A percentile compares a stretch with the other conserved stretches of the same genome.
These are phyloP conservation scores for Mycena latifolia DNA, from an alignment of 768 basidiomycete species.

Conservation along the genomic window DNA sequence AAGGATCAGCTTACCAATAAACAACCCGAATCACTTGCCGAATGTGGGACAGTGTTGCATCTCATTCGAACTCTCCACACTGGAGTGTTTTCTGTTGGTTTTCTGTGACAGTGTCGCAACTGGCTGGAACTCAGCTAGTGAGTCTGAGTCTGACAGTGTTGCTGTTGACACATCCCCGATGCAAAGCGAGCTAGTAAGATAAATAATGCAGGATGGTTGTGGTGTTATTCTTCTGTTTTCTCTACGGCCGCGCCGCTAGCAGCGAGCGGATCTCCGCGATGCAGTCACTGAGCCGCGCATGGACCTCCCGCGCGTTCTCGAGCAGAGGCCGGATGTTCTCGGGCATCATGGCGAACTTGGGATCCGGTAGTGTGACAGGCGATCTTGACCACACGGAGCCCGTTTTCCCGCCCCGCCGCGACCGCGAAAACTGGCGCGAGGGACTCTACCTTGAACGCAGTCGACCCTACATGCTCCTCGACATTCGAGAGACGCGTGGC, in stretches of 20 bases:
- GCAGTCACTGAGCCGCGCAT: slow-evolving; percentile 73
- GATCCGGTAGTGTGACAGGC: slow-evolving; percentile 49
- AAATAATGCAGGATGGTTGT: slow-evolving; percentile 29
- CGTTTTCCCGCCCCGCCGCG: slow-evolving; percentile 51
- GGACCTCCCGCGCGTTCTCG: slow-evolving; percentile 86
- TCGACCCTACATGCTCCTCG: slow-evolving; percentile 63
- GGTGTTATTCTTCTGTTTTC: slow-evolving; percentile 28
- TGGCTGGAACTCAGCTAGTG: no score
- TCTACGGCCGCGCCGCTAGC: slow-evolving; percentile 45
- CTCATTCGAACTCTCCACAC: no score
- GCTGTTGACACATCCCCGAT: no score
- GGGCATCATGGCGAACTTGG: slow-evolving; percentile 83
- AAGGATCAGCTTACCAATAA: no score
- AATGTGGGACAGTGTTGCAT: no score
- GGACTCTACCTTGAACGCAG: slow-evolving; percentile 43
- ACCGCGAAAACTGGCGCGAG: slow-evolving; percentile 49
- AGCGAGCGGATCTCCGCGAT: slow-evolving; percentile 72
- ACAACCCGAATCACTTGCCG: no score
- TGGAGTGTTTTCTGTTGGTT: no score
- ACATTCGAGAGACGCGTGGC: slow-evolving; percentile 78
- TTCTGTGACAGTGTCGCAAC: no score
- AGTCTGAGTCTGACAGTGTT: no score
- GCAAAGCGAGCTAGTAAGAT: slow-evolving; percentile 34
- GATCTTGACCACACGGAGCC: slow-evolving; percentile 80
- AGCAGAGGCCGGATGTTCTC: slow-evolving; percentile 88